These are phyloP conservation scores for Leishmania turanica DNA, from an alignment of 208 protist genomes.

Conservation along the genomic window DNA sequence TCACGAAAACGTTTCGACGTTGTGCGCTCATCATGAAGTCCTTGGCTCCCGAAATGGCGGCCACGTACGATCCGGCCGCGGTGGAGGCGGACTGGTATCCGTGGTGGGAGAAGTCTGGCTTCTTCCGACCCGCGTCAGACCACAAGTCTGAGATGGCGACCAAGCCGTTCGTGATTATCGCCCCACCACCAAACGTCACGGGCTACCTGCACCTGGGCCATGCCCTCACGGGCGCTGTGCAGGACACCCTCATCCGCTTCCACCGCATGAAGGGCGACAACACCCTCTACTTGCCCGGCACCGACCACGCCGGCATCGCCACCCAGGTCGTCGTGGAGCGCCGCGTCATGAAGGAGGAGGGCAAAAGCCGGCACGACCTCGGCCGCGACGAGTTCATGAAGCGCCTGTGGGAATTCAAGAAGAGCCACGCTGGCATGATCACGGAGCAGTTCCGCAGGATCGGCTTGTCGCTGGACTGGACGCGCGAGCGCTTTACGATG, in stretches of 20 bases:
- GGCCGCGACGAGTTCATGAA: conserved; percentile 97
- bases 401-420: conserved; percentile 98
- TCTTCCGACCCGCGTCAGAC: conserved; percentile 95
- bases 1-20: conserved; percentile 55
- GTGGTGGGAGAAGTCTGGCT: conserved; percentile 98
- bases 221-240: conserved; percentile 96
- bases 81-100: conserved; percentile 98
- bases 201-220: conserved; percentile 99
- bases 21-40: conserved; percentile 76
- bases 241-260: conserved; percentile 97
- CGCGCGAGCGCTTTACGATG: conserved; percentile 99
- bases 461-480: conserved; percentile 99
- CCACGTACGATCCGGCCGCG: conserved; percentile 90
- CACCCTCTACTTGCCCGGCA: conserved; percentile 99
- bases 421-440: conserved; percentile 96
- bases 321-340: conserved; percentile 99
- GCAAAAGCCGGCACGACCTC: conserved; percentile 95
- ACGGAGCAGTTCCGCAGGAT: conserved; percentile 95
- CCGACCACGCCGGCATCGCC: conserved; percentile 99
- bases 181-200: conserved; percentile 99
- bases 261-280: conserved; percentile 97
- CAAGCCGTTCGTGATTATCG: conserved; percentile 95
- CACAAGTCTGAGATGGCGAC: conserved; percentile 53
- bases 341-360: conserved; percentile 88
- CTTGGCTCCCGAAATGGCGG: conserved; percentile 81